Evolutionary conservation across 179 eudicot species (phyloP), one percentile per base, ranked within the genome.

Genomic region (Silene coronaria): DNA sequence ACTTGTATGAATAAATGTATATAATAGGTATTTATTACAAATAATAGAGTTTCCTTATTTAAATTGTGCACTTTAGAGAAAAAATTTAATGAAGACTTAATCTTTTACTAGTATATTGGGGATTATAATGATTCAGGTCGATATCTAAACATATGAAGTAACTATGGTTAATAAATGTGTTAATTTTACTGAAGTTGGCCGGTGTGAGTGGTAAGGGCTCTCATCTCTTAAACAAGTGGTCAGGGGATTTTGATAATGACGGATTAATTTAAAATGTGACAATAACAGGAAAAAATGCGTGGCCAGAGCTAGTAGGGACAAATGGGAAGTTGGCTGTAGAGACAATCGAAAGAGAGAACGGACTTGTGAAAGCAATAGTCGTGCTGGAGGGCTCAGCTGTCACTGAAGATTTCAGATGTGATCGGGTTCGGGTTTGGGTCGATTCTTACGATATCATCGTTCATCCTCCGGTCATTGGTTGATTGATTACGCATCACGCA

Each of bases 351-450:
- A 23, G 36, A 6, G 80, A 81, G 84, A 81, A 81, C 75, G 8
- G 24, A 7, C 21, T 28, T 1, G 78, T 81, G 5, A 42, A 60
- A 10, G 78, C 83, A 17, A 81, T 81, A 13, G 78, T 83, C 23
- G 2, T 81, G 36, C 53, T 1, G 27, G 86, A 76, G 0, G 88
- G 86, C 11, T 72, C 80, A 23, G 19, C 45, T 3, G 67, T 71
- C 17, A 76, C 63, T 0, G 38, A 1, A 23, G 78, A 79, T 63
- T 82, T 72, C 38, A 68, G 78, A 32, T 82, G 85, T 72, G 74
- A 79, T 30, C 79, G 82, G 16, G 84, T 78, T 57, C 58, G 79
- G 79, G 82, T 78, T 75, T 82, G 76, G 76, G 77, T 82, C 22
- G 55, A 82, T 26, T 11, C 21, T 1, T 0, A 57, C 1, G 57